Evolutionary conservation across 176 grass and related monocot species (phyloP), one percentile per base, ranked within the genome.

Genomic region (Neostapfia colusana): DNA sequence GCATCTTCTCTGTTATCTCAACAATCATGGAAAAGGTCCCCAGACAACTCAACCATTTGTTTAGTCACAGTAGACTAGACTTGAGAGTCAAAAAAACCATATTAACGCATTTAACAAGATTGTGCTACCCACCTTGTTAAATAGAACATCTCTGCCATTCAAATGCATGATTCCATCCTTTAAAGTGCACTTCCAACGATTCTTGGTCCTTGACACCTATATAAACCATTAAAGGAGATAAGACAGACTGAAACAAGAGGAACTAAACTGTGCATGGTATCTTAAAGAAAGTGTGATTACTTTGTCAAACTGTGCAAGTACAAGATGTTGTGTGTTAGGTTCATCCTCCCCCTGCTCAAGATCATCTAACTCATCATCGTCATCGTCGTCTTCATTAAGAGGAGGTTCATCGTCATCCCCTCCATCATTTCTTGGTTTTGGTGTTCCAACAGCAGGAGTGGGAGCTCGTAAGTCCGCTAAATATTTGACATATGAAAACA

Each of bases 141-240:
- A 93, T 77, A 93, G 71, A 78, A 93, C 59, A 83, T 93, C 91
- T 60, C 79, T 82, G 28, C 75, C 74, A 69, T 90, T 90, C 75
- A 93, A 84, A 90, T 90, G 91, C 91, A 90, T 90, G 81, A 93
- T 93, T 53, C 85, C 91, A 83, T 90, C 91, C 85, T 90, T 90
- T 57, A 93, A 82, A 80, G 82, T 85, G 76, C 91, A 93, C 68
- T 93, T 93, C 88, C 91, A 93, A 79, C 82, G 85, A 70, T 87
- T 93, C 80, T 93, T 93, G 56, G 91, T 93, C 82, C 91, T 77
- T 46, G 91, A 81, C 25, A 93, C 91, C 91, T 93, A 61, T 69
- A 31, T 69, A 84, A 75, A 44, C 17, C 63, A 79, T 31, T 41
- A 16, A 79, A 88, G 57, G 45, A 62, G 24, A 79, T 54, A 46